These are phyloP conservation scores for Ramalina peruviana DNA, from an alignment of 495 filamentous ascomycete species.

Conservation along the genomic window DNA sequence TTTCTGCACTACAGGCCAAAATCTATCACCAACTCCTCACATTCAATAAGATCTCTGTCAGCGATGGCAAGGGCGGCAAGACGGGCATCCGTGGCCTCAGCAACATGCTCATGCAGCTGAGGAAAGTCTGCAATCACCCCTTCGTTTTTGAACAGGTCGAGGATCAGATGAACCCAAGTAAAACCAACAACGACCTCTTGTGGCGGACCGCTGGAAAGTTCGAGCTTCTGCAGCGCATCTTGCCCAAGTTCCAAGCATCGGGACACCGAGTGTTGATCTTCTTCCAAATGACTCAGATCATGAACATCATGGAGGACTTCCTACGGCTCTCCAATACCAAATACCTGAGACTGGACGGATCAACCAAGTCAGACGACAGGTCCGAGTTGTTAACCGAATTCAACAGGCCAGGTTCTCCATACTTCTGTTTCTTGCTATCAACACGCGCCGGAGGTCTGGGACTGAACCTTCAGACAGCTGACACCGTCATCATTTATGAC, in stretches of 20 bases:
- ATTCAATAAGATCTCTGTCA: constrained; percentile 84
- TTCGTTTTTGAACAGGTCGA: constrained; percentile 98
- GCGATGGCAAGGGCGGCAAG: constrained; percentile 91
- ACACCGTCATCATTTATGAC: constrained; percentile 98
- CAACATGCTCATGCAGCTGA: constrained; percentile 99
- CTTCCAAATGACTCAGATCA: constrained; percentile 99
- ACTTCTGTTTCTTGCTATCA: constrained; percentile 97
- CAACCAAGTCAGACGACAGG: constrained; percentile 93
- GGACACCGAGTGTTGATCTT: constrained; percentile 96
- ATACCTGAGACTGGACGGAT: constrained; percentile 88
- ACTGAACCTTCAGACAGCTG: constrained; percentile 90
- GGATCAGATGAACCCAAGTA: constrained; percentile 88
- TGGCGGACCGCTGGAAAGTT: constrained; percentile 98
- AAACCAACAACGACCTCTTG: constrained; percentile 75
- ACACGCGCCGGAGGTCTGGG: constrained; percentile 96
- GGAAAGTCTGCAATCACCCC: constrained; percentile 97
- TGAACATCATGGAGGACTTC: constrained; percentile 99
- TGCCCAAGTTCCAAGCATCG: constrained; percentile 82
- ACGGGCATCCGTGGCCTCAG: constrained; percentile 88
- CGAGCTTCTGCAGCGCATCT: constrained; percentile 78
- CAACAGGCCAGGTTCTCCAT: constrained; percentile 78
- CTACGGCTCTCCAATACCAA: constrained; percentile 65
- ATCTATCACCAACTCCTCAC: constrained; percentile 94
- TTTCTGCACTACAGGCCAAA: constrained; percentile 83
- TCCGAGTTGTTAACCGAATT: constrained; percentile 79